Evolutionary conservation across 2,329 filamentous ascomycete species (phyloP).

Genomic region (Ophiognomonia clavigignenti-juglandacearum): DNA sequence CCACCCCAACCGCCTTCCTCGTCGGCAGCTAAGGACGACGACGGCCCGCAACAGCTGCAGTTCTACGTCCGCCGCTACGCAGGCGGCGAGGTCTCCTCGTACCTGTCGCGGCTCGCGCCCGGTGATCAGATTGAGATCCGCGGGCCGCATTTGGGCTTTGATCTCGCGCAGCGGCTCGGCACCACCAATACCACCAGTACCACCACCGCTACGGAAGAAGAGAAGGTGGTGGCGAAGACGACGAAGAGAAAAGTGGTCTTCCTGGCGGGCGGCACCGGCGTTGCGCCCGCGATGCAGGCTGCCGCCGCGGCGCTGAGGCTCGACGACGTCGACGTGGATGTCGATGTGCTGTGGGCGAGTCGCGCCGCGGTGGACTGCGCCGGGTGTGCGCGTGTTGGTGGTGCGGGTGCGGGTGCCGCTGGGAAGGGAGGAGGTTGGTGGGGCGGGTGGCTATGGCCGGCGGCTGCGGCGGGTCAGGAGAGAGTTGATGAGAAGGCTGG

Average conservation of each 20-base stretch:
- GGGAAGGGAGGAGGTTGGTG: no score
- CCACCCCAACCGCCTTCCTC: slow-evolving; percentile 40
- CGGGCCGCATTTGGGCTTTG: slow-evolving; percentile 70
- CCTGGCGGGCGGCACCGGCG: slow-evolving; percentile 86
- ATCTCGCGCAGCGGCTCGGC: slow-evolving; percentile 29
- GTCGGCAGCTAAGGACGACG: slow-evolving; percentile 22
- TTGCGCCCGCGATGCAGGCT: slow-evolving; percentile 83
- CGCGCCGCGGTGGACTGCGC: slow-evolving; percentile 60
- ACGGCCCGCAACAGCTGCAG: slow-evolving; percentile 38
- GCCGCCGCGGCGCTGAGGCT: slow-evolving; percentile 53
- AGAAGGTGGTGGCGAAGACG: slow-evolving; percentile 21
- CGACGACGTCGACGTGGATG: slow-evolving; percentile 47
- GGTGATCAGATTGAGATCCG: slow-evolving; percentile 68
- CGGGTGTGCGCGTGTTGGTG: slow-evolving; percentile 36
- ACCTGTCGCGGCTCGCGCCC: slow-evolving; percentile 61
- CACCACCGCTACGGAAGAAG: no score
- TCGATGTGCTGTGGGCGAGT: slow-evolving; percentile 83
- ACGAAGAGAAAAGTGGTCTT: slow-evolving; percentile 60
- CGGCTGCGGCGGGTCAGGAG: no score
- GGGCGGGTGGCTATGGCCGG: no score
- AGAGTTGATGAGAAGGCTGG: not conserved
- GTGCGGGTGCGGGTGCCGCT: not conserved
- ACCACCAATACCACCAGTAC: no score
- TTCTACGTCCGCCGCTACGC: slow-evolving; percentile 76
- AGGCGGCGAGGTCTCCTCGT: slow-evolving; percentile 80